Base-by-base conservation (phyloP, 768 basidiomycete genomes). In the Tricholoma bakamatsutake region DNA sequence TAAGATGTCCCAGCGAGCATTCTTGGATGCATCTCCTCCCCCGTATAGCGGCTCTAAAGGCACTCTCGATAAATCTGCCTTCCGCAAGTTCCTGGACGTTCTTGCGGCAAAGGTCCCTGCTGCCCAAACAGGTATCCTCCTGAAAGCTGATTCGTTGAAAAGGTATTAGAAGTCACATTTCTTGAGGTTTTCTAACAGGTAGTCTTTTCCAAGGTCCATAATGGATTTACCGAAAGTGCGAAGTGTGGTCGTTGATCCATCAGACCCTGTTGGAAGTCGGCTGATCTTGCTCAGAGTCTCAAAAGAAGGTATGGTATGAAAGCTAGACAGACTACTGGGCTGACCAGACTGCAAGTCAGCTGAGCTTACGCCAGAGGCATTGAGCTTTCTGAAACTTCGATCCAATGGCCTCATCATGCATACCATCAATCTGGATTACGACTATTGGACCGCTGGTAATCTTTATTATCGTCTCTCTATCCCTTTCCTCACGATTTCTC, bases 401-500 rank as follows among this genome's bases (percentile, higher is more conserved):
- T 69, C 78, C 3, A 76, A 74, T 35, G 81, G 80, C 5, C 65
- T 92, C n/a, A 74, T 81, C 7, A 70, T 73, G 13, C 81, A 91
- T 63, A 72, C 70, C 0, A 58, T 98, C 40, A 70, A 84, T 21
- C 71, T 98, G 42, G 79, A 81, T 54, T 98, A 98, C 67, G 79
- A 88, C 64, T 88, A 92, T 69, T 98, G 96, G 96, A 85, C 81
- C 1, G 81, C 91, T 47, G 87, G 94, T 93, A 62, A 43, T 59
- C 59, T 46, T 18, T 17, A 35, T 45, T 12, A 47, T 13, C 55
- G 1, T 37, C 39, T 3, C 21, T 57, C 3, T 48, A 34, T 18
- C 13, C 28, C 39, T 15, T 12, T 47, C 3, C 3, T 57, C 47
- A 5, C 31, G 51, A 40, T 6, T 31, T 49, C 30, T n/a, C 11